phyloP scores from a whole-genome alignment of 139 green algal species.

The Klebsormidium nitens region DNA sequence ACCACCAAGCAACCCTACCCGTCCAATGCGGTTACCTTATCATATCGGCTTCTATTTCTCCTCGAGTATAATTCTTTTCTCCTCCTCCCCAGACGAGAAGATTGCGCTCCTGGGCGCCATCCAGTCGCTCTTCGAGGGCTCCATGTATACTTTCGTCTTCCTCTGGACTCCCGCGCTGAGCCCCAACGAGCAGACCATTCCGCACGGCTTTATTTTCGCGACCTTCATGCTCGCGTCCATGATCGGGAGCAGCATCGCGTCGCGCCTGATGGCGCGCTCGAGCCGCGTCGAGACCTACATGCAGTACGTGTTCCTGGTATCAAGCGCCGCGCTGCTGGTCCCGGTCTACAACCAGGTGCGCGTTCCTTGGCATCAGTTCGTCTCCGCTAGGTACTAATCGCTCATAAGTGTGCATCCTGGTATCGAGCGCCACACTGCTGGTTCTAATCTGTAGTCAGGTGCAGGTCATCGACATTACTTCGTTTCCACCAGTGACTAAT shows the following conservation, averaged over 20 bases:
- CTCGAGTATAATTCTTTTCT: too few species aligned
- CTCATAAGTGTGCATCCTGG: too few species aligned
- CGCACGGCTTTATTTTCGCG: constrained; percentile 90
- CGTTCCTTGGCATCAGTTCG: neutral
- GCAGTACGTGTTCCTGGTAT: constrained; percentile 66
- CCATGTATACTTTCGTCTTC: constrained; percentile 99
- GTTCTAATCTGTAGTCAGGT: too few species aligned
- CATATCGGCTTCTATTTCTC: too few species aligned
- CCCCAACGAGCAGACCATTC: constrained; percentile 61
- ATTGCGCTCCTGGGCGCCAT: constrained; percentile 76
- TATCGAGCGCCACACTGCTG: too few species aligned
- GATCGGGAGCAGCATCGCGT: constrained; percentile 42
- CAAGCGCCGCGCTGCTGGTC: constrained; percentile 48
- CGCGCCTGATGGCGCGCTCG: constrained; percentile 44
- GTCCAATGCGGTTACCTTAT: neutral
- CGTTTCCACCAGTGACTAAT: too few species aligned
- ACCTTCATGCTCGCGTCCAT: constrained; percentile 92
- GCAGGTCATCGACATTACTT: too few species aligned
- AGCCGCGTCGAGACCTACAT: constrained; percentile 62
- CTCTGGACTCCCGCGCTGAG: constrained; percentile 88
- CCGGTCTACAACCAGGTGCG: constrained; percentile 35
- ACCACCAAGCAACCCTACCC: too few species aligned
- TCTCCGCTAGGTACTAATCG: neutral
- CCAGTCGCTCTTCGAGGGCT: constrained; percentile 89
- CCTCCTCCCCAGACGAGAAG: constrained; percentile 42